Percentiles rank a stretch among this genome's conserved stretches.
Conservation (phyloP, 768 basidiomycete species). For the Pholiota molesta region DNA sequence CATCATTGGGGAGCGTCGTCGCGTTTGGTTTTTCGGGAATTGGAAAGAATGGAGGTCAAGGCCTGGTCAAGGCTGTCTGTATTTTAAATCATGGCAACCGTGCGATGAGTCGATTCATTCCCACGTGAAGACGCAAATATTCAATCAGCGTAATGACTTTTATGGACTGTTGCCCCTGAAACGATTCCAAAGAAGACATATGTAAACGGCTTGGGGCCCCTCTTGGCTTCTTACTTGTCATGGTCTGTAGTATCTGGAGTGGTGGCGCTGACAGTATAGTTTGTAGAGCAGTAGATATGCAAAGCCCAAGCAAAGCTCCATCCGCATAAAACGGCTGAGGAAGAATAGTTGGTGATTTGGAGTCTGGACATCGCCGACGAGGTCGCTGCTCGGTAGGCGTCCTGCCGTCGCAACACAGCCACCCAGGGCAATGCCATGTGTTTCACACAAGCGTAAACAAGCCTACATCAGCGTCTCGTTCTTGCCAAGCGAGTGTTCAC, state of each 20-base stretch:
- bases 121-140: conserved; percentile 2
- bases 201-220: too few species aligned
- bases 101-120: too few species aligned
- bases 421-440: not conserved
- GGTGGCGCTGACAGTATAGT: too few species aligned
- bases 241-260: too few species aligned
- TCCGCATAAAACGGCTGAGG: too few species aligned
- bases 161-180: not conserved
- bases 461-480: not conserved
- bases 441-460: not conserved
- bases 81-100: conserved; percentile 11
- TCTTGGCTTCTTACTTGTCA: too few species aligned
- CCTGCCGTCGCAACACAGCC: not conserved
- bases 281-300: too few species aligned
- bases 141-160: conserved; percentile 1
- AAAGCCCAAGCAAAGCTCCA: too few species aligned
- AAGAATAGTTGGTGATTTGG: too few species aligned
- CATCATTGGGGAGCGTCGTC: conserved; percentile 6
- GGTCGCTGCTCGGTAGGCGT: not conserved
- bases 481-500: too few species aligned
- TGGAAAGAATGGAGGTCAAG: conserved; percentile 1
- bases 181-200: not conserved
- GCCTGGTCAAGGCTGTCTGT: too few species aligned
- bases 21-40: conserved; percentile 1
- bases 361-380: too few species aligned